These are phyloP conservation scores for Cytospora leucostoma DNA, from an alignment of 2,329 filamentous ascomycete species.

Conservation along the genomic window DNA sequence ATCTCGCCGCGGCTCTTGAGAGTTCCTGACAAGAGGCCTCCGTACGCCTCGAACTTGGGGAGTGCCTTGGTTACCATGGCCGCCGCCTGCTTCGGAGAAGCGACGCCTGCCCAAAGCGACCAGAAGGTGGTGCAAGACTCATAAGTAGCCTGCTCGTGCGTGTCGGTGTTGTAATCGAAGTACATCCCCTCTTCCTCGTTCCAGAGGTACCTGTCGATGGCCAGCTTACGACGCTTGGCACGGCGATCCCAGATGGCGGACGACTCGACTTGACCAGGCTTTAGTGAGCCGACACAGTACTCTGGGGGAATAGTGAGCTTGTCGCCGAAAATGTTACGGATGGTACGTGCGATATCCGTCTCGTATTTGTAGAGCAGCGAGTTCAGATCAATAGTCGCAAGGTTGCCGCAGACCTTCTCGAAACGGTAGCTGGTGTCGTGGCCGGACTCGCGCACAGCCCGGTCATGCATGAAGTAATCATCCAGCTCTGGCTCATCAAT, in stretches of 20 bases:
- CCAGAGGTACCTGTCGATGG: constrained; percentile 94
- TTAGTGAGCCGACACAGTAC: constrained; percentile 70
- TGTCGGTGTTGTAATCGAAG: constrained; percentile 92
- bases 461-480: constrained; percentile 93
- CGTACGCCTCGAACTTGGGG: constrained; percentile 83
- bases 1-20: constrained; percentile 82
- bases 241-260: constrained; percentile 90
- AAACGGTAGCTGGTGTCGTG: constrained; percentile 96
- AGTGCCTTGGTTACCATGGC: constrained; percentile 78
- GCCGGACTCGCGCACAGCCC: constrained; percentile 91
- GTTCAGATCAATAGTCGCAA: constrained; percentile 94
- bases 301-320: constrained; percentile 78
- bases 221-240: constrained; percentile 77
- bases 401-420: constrained; percentile 81
- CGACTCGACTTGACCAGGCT: constrained; percentile 71
- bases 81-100: constrained; percentile 82
- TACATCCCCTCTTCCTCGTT: constrained; percentile 91
- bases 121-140: constrained; percentile 95
- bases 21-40: constrained; percentile 86
- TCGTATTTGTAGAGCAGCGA: constrained; percentile 97
- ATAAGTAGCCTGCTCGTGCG: constrained; percentile 78
- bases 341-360: constrained; percentile 84
- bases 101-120: constrained; percentile 93
- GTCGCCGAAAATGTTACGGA: constrained; percentile 82
- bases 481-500: constrained; percentile 87